Percentiles rank a stretch among this genome's conserved stretches.
Conservation (phyloP, 495 filamentous ascomycete genomes). For the Aspergillus wentii region DNA sequence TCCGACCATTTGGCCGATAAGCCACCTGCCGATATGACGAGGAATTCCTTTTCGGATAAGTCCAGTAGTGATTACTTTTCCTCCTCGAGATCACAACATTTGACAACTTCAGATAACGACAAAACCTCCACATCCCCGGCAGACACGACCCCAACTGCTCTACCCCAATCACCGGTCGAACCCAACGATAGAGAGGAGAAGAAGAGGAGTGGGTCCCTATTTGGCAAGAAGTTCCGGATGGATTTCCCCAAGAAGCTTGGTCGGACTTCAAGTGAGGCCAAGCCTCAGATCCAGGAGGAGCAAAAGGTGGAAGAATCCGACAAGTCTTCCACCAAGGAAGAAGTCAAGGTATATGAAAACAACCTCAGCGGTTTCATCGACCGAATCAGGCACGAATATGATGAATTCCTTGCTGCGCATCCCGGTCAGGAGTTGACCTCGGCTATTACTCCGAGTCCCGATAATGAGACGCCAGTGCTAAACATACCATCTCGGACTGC, state of each 20-base stretch:
- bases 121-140: constrained; percentile 41
- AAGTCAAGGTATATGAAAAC: constrained; percentile 78
- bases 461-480: constrained; percentile 80
- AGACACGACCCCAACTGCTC: constrained; percentile 43
- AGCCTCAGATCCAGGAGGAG: constrained; percentile 70
- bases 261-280: constrained; percentile 70
- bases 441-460: constrained; percentile 68
- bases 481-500: constrained; percentile 73
- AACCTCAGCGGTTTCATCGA: constrained; percentile 79
- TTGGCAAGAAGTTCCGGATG: constrained; percentile 85
- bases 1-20: constrained; percentile 18
- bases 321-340: constrained; percentile 55
- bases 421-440: constrained; percentile 52
- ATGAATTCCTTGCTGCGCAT: constrained; percentile 57
- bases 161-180: constrained; percentile 56
- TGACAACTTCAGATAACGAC: constrained; percentile 19
- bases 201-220: constrained; percentile 66
- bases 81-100: constrained; percentile 19
- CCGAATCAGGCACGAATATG: constrained; percentile 71
- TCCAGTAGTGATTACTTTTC: constrained; percentile 65
- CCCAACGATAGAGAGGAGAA: constrained; percentile 66
- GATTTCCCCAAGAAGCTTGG: constrained; percentile 82
- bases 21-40: constrained; percentile 39
- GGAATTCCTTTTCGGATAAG: constrained; percentile 43
- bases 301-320: constrained; percentile 73